Base-by-base conservation (phyloP, 306 rosid species). In the Vigna reflexopilosa region DNA sequence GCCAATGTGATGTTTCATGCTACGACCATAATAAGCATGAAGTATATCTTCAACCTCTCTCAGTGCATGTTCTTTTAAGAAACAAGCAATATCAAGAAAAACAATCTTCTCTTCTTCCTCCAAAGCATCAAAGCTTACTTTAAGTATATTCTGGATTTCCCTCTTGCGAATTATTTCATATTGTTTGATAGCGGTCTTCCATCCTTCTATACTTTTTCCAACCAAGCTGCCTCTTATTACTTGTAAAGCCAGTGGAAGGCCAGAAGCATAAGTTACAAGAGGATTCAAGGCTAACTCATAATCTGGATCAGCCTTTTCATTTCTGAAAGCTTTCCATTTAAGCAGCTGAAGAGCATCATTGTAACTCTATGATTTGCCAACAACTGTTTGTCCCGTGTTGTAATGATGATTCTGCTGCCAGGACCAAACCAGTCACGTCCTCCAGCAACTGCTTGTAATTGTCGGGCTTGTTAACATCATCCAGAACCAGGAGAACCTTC, bases 401-500 rank as follows among this genome's bases (percentile, higher is more conserved):
- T 42, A 4, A 84, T 57, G 7, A 84, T 76, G 54, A 76, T 61
- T 63, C 80, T 71, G 24, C 87, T 84, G 0, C 82, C 85, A 19
- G 4, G 12, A 36, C 80, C 76, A 58, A 80, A 84, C 85, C 88
- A 77, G 7, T 72, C 44, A 8, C 1, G 0, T 8, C 2, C 6
- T 66, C 83, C 85, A 8, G 4, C 77, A 28, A 76, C 14, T 7
- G 54, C 61, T 2, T 76, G 2, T 49, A 80, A 70, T 7, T 84
- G 84, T 76, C 9, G 0, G 13, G 6, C 1, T 57, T 24, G 40
- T 80, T 69, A 26, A 84, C 82, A 65, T 80, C 77, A 16, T 81
- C 85, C 16, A 85, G 22, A 59, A 85, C 7, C 42, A 85, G 13
- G 61, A 85, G 83, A 58, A 81, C 4, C 55, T 71, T 84, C 66